Evolutionary conservation across 2,329 filamentous ascomycete species (phyloP).

Genomic region (Phialophora verrucosa): DNA sequence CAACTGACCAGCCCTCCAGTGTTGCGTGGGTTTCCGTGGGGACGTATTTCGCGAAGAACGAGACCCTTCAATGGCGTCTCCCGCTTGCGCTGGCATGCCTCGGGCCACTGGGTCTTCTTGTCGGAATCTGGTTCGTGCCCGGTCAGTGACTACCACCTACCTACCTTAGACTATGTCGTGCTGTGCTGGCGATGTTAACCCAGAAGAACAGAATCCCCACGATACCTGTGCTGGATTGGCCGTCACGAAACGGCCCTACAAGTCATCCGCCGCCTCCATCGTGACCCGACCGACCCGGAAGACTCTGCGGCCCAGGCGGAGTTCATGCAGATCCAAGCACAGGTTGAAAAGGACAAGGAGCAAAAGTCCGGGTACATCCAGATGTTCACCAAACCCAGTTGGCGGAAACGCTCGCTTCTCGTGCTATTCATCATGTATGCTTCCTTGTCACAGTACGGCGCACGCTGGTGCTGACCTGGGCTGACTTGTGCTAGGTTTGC

Average conservation of each 20-base stretch:
- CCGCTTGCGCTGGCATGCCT: slow-evolving; percentile 26
- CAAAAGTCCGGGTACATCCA: slow-evolving; percentile 20
- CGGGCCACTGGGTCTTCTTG: slow-evolving; percentile 21
- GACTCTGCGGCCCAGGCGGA: slow-evolving; percentile 24
- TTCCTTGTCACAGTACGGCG: slow-evolving; percentile 33
- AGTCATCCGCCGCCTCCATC: slow-evolving; percentile 26
- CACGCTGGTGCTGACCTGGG: background rate
- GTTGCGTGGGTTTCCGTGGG: slow-evolving; percentile 29
- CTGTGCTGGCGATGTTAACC: too few relatives aligned
- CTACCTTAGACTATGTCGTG: too few relatives aligned
- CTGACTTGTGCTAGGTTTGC: slow-evolving; percentile 27
- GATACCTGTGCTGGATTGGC: slow-evolving; percentile 28
- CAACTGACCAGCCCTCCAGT: slow-evolving; percentile 1
- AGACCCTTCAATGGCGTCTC: slow-evolving; percentile 26
- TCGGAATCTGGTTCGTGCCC: slow-evolving; percentile 20
- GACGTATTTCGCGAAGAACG: slow-evolving; percentile 22
- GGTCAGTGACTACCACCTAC: slow-evolving; percentile 7
- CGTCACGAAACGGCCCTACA: slow-evolving; percentile 20
- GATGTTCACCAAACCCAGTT: slow-evolving; percentile 31
- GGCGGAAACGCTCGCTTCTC: slow-evolving; percentile 25
- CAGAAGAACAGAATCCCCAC: slow-evolving; percentile 18
- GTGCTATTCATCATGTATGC: slow-evolving; percentile 32
- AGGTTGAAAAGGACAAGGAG: slow-evolving; percentile 30
- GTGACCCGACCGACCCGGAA: slow-evolving; percentile 14
- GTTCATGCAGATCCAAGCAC: slow-evolving; percentile 27